A percentile compares a stretch with the other conserved stretches of the same genome.
These are phyloP conservation scores for Bertia moriformis DNA, from an alignment of 2,329 filamentous ascomycete species.

Conservation along the genomic window DNA sequence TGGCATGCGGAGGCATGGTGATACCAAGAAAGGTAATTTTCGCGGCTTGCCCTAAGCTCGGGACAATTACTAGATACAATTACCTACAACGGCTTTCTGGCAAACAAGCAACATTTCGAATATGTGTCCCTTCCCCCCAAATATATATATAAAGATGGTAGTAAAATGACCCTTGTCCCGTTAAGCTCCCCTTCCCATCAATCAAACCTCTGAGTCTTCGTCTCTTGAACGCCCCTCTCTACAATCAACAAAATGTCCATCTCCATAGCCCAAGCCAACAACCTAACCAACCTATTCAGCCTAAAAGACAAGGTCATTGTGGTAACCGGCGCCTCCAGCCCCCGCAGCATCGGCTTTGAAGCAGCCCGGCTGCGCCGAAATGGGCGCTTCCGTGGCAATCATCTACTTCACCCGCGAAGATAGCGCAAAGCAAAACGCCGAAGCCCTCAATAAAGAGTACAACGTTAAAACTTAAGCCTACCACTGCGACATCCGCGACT, in stretches of 20 bases:
- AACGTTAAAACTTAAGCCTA: background rate
- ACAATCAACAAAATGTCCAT: slow-evolving; percentile 3
- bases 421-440: background rate
- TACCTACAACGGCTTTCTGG: background rate
- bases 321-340: slow-evolving; percentile 19
- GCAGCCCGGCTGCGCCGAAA: slow-evolving; percentile 19
- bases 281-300: slow-evolving; percentile 13
- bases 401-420: slow-evolving; percentile 10
- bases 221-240: background rate
- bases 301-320: slow-evolving; percentile 14
- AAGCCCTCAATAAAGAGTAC: background rate
- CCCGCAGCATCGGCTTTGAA: slow-evolving; percentile 16
- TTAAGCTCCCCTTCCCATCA: background rate
- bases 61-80: background rate
- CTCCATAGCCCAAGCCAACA: slow-evolving; percentile 9
- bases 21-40: too few relatives aligned
- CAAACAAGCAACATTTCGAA: background rate
- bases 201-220: background rate
- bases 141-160: background rate
- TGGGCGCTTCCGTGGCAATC: slow-evolving; percentile 18
- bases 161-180: background rate
- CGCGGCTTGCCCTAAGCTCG: too few relatives aligned
- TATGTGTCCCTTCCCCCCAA: background rate
- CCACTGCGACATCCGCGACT: background rate
- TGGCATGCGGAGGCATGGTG: background rate